These are phyloP conservation scores for Golubevia sp. DNA, from an alignment of 1,284 basidiomycete species.

Conservation along the genomic window DNA sequence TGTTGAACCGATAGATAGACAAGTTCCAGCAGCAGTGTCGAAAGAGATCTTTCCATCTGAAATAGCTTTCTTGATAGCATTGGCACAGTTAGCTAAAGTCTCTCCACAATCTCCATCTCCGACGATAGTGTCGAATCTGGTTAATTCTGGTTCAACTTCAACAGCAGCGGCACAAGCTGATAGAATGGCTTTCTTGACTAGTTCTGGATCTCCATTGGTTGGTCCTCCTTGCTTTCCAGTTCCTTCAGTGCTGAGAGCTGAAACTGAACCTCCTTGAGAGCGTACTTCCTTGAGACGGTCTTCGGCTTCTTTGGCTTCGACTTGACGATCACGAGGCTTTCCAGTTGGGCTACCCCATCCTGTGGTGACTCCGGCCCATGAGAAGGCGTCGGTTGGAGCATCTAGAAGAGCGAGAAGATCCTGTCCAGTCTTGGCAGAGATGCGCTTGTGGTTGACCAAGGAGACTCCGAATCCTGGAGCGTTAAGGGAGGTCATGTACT, in stretches of 20 bases:
- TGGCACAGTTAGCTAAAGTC: constrained; percentile 47
- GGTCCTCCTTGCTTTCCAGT: constrained; percentile 32
- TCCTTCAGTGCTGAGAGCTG: constrained; percentile 34
- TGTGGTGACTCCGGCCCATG: constrained; percentile 62
- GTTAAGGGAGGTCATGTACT: constrained; percentile 66
- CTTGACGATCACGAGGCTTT: constrained; percentile 45
- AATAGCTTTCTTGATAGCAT: constrained; percentile 45
- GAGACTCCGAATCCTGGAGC: constrained; percentile 65
- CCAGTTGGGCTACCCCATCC: constrained; percentile 45
- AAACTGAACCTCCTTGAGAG: constrained; percentile 46
- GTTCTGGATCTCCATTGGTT: constrained; percentile 35
- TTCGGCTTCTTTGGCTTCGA: constrained; percentile 43
- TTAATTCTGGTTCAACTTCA: constrained; percentile 63
- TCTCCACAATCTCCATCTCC: constrained; percentile 60
- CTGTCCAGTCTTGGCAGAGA: constrained; percentile 53
- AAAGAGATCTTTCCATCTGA: constrained; percentile 39
- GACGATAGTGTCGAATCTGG: constrained; percentile 64
- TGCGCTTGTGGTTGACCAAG: constrained; percentile 64
- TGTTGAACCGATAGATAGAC: constrained; percentile 35
- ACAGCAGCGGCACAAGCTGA: constrained; percentile 62
- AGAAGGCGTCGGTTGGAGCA: constrained; percentile 63
- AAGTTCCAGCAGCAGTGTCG: constrained; percentile 45
- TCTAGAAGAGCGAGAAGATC: constrained; percentile 63
- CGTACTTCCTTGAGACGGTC: constrained; percentile 35
- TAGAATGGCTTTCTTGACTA: constrained; percentile 52